Conservation (phyloP, 2,329 filamentous ascomycete species). For the Fusarium oligoseptatum region DNA sequence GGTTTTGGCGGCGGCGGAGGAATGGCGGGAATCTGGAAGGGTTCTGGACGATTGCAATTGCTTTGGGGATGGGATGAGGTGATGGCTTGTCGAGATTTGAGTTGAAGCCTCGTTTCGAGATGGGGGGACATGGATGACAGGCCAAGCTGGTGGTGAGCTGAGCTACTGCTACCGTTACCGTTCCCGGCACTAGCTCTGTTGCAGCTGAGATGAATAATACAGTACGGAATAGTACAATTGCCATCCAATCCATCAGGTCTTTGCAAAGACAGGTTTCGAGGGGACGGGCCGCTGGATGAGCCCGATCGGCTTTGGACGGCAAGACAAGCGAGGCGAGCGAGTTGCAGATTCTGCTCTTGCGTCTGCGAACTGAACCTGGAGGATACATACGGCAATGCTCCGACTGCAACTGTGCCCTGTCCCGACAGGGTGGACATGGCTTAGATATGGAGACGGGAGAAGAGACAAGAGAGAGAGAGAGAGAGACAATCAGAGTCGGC, state of each 20-base stretch:
- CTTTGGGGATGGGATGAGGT: neutral
- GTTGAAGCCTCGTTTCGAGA: neutral
- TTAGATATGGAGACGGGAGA: neutral
- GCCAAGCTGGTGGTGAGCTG: neutral
- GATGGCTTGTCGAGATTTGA: neutral
- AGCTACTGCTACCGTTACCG: neutral
- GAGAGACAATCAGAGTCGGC: neutral
- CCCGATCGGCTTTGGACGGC: neutral
- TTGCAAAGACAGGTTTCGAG: neutral
- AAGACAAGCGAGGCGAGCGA: neutral
- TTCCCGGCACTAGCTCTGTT: neutral
- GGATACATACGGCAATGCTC: neutral
- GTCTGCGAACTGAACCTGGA: neutral
- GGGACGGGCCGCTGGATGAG: conserved; percentile 12
- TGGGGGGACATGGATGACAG: neutral
- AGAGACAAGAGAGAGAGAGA: neutral
- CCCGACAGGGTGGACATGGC: neutral
- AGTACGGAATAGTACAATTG: neutral
- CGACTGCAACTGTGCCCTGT: neutral
- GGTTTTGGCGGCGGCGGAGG: conserved; percentile 4
- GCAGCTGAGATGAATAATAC: neutral
- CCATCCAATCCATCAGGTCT: neutral
- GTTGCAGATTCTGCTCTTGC: neutral
- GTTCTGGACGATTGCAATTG: neutral
- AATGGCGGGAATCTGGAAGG: neutral